A percentile compares a stretch with the other conserved stretches of the same genome.
phyloP scores from a whole-genome alignment of 371 early-diverging fungal genomes.

The Apophysomyces ossiformis region DNA sequence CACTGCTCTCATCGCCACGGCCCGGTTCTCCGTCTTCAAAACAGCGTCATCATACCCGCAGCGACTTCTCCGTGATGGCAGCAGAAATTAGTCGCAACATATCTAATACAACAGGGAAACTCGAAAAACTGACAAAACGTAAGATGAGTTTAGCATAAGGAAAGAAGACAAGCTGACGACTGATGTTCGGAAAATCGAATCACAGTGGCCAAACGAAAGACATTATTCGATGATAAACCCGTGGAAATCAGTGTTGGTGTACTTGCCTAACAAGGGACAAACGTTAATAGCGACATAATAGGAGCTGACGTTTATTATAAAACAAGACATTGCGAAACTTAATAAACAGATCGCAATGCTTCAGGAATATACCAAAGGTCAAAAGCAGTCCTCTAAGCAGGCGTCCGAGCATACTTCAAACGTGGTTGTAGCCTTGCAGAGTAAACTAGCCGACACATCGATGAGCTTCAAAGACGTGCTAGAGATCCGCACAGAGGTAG shows the following conservation, averaged over 20 bases:
- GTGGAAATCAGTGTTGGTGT: slow-evolving; percentile 70
- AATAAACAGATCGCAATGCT: slow-evolving; percentile 90
- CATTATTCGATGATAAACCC: slow-evolving; percentile 76
- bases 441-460: slow-evolving; percentile 87
- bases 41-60: slow-evolving; percentile 31
- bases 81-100: slow-evolving; percentile 69
- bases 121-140: slow-evolving; percentile 72
- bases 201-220: slow-evolving; percentile 75
- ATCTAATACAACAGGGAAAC: slow-evolving; percentile 62
- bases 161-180: background rate
- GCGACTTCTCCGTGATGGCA: slow-evolving; percentile 70
- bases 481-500: slow-evolving; percentile 87
- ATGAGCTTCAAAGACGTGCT: slow-evolving; percentile 92
- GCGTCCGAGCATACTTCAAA: slow-evolving; percentile 91
- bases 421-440: slow-evolving; percentile 90
- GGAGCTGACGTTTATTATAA: slow-evolving; percentile 92
- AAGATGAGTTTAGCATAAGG: slow-evolving; percentile 25
- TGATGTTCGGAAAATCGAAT: slow-evolving; percentile 2
- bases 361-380: slow-evolving; percentile 63
- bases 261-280: background rate
- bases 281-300: slow-evolving; percentile 34
- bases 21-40: slow-evolving; percentile 21
- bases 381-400: slow-evolving; percentile 68
- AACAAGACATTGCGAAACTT: slow-evolving; percentile 93
- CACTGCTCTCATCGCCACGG: slow-evolving; percentile 32